Evolutionary conservation across 768 basidiomycete species (phyloP).

Genomic region (Leccinum pellstonianum): DNA sequence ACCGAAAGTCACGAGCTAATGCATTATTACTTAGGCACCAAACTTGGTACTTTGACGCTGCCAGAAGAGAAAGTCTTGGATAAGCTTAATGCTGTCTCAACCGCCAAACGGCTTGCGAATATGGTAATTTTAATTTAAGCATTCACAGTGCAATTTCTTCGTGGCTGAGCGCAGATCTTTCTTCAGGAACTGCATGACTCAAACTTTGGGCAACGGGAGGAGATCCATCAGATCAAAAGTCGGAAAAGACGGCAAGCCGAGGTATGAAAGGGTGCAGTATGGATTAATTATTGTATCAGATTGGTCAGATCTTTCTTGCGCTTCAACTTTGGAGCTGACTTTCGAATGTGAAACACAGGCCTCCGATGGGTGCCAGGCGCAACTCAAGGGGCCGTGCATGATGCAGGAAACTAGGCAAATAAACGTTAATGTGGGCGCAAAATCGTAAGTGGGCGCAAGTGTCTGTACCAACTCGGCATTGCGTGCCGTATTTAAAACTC

Average conservation of each 20-base stretch:
- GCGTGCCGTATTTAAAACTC: slow-evolving; percentile 17
- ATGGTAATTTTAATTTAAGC: slow-evolving; percentile 66
- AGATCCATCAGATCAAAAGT: slow-evolving; percentile 69
- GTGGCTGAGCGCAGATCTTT: slow-evolving; percentile 4
- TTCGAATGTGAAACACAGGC: not conserved
- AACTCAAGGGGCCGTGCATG: no score
- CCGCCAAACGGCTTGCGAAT: slow-evolving; percentile 88
- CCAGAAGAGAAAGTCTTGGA: slow-evolving; percentile 83
- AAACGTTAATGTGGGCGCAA: no score
- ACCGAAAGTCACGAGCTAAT: not conserved
- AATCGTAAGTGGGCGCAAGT: not conserved
- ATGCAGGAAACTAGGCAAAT: no score
- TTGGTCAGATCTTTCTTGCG: slow-evolving; percentile 13
- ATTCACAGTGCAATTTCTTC: not conserved
- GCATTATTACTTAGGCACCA: slow-evolving; percentile 51
- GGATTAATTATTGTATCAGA: slow-evolving; percentile 1
- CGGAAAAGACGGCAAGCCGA: slow-evolving; percentile 21
- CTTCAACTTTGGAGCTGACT: not conserved
- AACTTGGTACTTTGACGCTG: slow-evolving; percentile 69
- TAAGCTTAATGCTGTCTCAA: slow-evolving; percentile 83
- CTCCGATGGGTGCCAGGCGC: not conserved
- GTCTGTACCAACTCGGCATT: slow-evolving; percentile 9
- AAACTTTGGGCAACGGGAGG: slow-evolving; percentile 85
- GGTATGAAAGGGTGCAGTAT: not conserved
- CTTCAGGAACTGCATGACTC: slow-evolving; percentile 80